These are phyloP conservation scores for Drosera spatulata DNA, from an alignment of 179 eudicot genomes.

Conservation along the genomic window DNA sequence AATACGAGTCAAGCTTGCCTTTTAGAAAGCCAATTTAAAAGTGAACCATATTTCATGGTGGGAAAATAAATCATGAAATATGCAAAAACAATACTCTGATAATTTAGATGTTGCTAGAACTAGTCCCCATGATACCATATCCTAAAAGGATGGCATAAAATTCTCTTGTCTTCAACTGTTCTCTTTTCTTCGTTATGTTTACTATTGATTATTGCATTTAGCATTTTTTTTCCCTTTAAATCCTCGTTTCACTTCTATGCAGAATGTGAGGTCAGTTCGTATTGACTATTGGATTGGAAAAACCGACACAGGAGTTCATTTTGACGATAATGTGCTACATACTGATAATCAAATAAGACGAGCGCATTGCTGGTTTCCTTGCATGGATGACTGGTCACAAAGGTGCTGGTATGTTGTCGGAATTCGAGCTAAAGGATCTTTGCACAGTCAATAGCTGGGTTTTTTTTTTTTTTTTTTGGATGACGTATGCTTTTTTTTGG, in stretches of 20 bases:
- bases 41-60: too few relatives aligned
- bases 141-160: too few relatives aligned
- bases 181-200: too few relatives aligned
- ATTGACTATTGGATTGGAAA: slow-evolving; percentile 98
- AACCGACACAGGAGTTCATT: slow-evolving; percentile 90
- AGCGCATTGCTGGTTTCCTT: slow-evolving; percentile 99
- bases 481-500: slow-evolving; percentile 3
- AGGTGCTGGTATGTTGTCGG: slow-evolving; percentile 70
- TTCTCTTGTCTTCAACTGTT: too few relatives aligned
- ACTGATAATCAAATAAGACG: slow-evolving; percentile 94
- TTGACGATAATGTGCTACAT: slow-evolving; percentile 61
- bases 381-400: slow-evolving; percentile 82
- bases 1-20: too few relatives aligned
- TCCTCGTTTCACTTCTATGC: slow-evolving; percentile 58
- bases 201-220: too few relatives aligned
- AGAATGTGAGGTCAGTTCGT: slow-evolving; percentile 76
- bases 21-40: too few relatives aligned
- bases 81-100: too few relatives aligned
- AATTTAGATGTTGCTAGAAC: too few relatives aligned
- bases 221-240: slow-evolving; percentile 37
- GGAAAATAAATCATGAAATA: too few relatives aligned
- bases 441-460: not conserved
- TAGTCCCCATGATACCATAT: too few relatives aligned
- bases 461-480: not conserved
- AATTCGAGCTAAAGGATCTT: slow-evolving; percentile 10